Evolutionary conservation across 2,329 filamentous ascomycete genomes (phyloP).

Genomic region (Beauveria australis): DNA sequence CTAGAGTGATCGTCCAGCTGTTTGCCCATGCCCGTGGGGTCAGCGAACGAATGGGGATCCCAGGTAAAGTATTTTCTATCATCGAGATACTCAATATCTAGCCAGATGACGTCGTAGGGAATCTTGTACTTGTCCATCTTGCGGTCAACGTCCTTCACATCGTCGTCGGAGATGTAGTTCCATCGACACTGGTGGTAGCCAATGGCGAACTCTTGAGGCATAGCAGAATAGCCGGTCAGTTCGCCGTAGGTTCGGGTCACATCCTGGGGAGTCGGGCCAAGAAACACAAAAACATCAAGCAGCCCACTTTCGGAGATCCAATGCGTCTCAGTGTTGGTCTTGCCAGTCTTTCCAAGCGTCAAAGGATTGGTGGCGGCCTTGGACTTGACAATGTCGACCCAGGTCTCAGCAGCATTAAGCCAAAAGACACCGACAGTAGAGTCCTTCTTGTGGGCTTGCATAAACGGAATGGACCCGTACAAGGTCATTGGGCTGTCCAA

Average conservation of each 20-base stretch:
- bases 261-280: slow-evolving; percentile 78
- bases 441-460: slow-evolving; percentile 92
- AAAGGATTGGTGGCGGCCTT: slow-evolving; percentile 68
- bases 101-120: slow-evolving; percentile 97
- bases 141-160: slow-evolving; percentile 91
- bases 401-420: slow-evolving; percentile 95
- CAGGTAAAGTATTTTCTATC: slow-evolving; percentile 98
- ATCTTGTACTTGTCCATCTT: slow-evolving; percentile 95
- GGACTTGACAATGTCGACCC: slow-evolving; percentile 86
- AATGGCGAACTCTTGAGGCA: slow-evolving; percentile 87
- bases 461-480: slow-evolving; percentile 93
- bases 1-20: slow-evolving; percentile 78
- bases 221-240: slow-evolving; percentile 81
- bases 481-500: slow-evolving; percentile 97
- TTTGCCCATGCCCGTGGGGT: slow-evolving; percentile 81
- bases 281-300: slow-evolving; percentile 87
- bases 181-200: slow-evolving; percentile 97
- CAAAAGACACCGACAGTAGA: slow-evolving; percentile 95
- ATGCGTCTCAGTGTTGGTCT: slow-evolving; percentile 78
- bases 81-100: slow-evolving; percentile 96
- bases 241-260: slow-evolving; percentile 77
- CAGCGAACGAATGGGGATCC: slow-evolving; percentile 80
- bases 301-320: slow-evolving; percentile 93
- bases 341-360: slow-evolving; percentile 59
- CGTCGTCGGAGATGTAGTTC: slow-evolving; percentile 97